Evolutionary conservation across 2,329 filamentous ascomycete genomes (phyloP).

Genomic region (Talaromyces sp.): DNA sequence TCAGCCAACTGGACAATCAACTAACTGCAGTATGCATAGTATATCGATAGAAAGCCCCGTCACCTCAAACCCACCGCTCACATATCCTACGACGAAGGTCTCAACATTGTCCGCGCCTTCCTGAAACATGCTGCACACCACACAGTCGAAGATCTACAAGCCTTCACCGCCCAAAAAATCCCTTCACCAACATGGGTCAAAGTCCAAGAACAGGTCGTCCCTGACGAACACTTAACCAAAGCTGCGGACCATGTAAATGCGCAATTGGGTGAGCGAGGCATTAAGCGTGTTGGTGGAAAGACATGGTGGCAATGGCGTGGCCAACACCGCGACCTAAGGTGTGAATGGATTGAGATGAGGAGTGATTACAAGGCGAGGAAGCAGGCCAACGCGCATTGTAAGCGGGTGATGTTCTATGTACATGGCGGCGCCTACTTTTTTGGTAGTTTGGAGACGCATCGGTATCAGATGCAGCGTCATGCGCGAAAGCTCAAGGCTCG

Average conservation of each 20-base stretch:
- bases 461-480: slow-evolving; percentile 97
- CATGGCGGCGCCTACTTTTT: slow-evolving; percentile 96
- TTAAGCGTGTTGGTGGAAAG: slow-evolving; percentile 73
- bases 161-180: slow-evolving; percentile 88
- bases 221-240: slow-evolving; percentile 60
- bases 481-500: slow-evolving; percentile 89
- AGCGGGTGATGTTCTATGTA: slow-evolving; percentile 86
- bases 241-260: slow-evolving; percentile 67
- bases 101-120: slow-evolving; percentile 83
- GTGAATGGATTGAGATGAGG: slow-evolving; percentile 97
- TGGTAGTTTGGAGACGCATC: slow-evolving; percentile 90
- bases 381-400: slow-evolving; percentile 58
- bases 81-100: slow-evolving; percentile 89
- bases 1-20: background rate
- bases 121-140: slow-evolving; percentile 81
- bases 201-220: slow-evolving; percentile 67
- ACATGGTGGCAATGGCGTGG: slow-evolving; percentile 87
- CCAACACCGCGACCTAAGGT: slow-evolving; percentile 65
- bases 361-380: slow-evolving; percentile 73
- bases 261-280: slow-evolving; percentile 75
- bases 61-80: slow-evolving; percentile 81
- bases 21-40: slow-evolving; percentile 51
- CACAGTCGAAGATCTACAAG: slow-evolving; percentile 88
- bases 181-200: slow-evolving; percentile 86
- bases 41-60: slow-evolving; percentile 73